Evolutionary conservation across 139 green algal genomes (phyloP), one percentile per base, ranked within the genome.

Genomic region (Chlamydomonas asymmetrica): DNA sequence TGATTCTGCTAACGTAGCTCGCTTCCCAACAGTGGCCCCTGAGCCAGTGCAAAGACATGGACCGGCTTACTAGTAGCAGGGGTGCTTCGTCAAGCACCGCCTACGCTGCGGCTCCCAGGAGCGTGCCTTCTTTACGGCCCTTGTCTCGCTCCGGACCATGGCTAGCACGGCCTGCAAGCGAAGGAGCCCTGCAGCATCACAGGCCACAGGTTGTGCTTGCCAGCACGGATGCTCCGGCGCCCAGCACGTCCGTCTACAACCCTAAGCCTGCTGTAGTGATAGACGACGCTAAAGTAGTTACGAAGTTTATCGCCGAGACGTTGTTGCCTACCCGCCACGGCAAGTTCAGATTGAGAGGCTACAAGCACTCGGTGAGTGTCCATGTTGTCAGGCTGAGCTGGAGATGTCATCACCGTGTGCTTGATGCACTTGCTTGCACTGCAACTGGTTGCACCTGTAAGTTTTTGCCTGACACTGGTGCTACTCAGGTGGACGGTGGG

Each of bases 221-320:
- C 20, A n/a, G 49, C 27, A 41, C 29, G 25, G 49, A 59, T n/a
- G 49, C 20, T 59, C 49, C 49, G 49, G 49, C 49, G 20, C 49
- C 49, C 49, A 59, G 23, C 20, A 23, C 23, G 20, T 59, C 20
- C 49, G 20, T 23, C 49, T 23, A 20, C 49, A 59, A 59, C 49
- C 20, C 20, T 59, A 59, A 20, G 49, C 20, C n/a, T n/a, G n/a
- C n/a, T n/a, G 65, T 57, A 20, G 45, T 71, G 3, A 74, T 85
- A 6, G 80, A 79, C 39, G 74, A 82, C 56, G 48, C 9, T 13
- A 54, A 45, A 13, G 75, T 81, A 3, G 38, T 78, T 1, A 97
- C 93, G 3, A 71, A 87, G 67, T 97, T 94, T 80, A 88, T 98
- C 18, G 94, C 94, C 3, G 94, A 98, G 78, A 98, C 94, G 0